Base-by-base conservation (phyloP, 2,329 filamentous ascomycete genomes). In the Scytalidium sp. region DNA sequence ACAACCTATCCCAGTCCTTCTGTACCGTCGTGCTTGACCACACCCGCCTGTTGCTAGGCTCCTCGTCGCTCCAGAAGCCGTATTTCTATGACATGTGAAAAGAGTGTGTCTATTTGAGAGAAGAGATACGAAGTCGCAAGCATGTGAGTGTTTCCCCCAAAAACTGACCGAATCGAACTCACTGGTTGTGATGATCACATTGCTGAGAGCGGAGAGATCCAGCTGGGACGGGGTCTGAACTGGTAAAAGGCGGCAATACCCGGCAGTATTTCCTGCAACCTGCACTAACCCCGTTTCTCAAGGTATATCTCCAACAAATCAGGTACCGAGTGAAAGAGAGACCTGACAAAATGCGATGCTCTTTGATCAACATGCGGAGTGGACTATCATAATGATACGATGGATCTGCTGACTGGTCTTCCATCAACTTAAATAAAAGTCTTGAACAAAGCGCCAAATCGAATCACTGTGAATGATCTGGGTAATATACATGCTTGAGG, bases 401-500 rank as follows among this genome's bases (percentile, higher is more conserved):
- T 44, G 22, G 42, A 25, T 8, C 20, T 17, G 9, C 3, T 10
- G 10, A 23, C 20, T n/a, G 8, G 7, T n/a, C 32, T 36, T 8
- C 13, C 11, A 36, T 36, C 17, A 36, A 8, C 17, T 10, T 36
- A n/a, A 36, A 10, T n/a, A 36, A n/a, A 36, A 7, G 13, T n/a
- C 11, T 23, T 21, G 13, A 19, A 3, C 15, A 13, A 44, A 21
- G 6, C 25, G 17, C 21, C 15, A 3, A 22, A 2, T 44, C 23
- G n/a, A n/a, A 44, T 22, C 15, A 15, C 15, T 36, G 25, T 36
- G 32, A 36, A 36, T 36, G 32, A n/a, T 15, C 13, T 36, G 32
- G 32, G 32, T n/a, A 43, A 25, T n/a, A 36, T 36, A 15, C 17
- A 36, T 39, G 41, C 41, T 27, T 21, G 63, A 63, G 62, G 61